Percentiles rank a stretch among this genome's conserved stretches.
These are phyloP conservation scores for Dendrobium officinale DNA, from an alignment of 106 monocot species.

Conservation along the genomic window DNA sequence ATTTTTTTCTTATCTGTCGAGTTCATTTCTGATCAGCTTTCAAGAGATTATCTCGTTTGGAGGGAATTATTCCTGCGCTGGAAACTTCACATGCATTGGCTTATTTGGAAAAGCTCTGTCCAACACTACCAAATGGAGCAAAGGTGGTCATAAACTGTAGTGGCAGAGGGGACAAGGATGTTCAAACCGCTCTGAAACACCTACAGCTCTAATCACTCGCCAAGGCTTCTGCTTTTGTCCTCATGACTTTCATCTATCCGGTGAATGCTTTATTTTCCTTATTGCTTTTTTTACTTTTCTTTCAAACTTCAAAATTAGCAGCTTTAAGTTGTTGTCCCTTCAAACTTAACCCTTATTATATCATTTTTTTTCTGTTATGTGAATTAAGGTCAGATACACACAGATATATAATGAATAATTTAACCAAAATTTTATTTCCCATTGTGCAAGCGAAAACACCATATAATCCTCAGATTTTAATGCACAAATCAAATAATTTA, in stretches of 20 bases:
- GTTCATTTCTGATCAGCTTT: constrained; percentile 18
- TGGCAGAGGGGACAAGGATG: constrained; percentile 51
- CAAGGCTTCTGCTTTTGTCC: neutral
- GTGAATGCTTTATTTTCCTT: neutral
- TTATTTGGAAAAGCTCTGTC: constrained; percentile 32
- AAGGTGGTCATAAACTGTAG: constrained; percentile 43
- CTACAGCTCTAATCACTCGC: constrained; percentile 9
- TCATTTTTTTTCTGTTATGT: neutral
- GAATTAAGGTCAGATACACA: too few species aligned
- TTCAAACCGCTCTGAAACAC: constrained; percentile 31
- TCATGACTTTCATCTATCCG: too few species aligned
- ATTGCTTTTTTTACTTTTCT: neutral
- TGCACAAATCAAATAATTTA: too few species aligned
- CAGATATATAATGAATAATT: too few species aligned
- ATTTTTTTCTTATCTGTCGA: neutral
- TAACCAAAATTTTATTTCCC: too few species aligned
- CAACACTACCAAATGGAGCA: constrained; percentile 26
- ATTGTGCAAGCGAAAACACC: too few species aligned
- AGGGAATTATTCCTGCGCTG: constrained; percentile 52
- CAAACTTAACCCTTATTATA: neutral
- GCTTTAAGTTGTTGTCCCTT: neutral
- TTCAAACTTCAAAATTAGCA: neutral
- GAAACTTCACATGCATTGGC: constrained; percentile 48
- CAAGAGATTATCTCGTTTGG: constrained; percentile 27
- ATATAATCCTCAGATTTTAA: too few species aligned